phyloP scores from a whole-genome alignment of 2,329 filamentous ascomycete genomes.

The Fusarium gaditjirri region DNA sequence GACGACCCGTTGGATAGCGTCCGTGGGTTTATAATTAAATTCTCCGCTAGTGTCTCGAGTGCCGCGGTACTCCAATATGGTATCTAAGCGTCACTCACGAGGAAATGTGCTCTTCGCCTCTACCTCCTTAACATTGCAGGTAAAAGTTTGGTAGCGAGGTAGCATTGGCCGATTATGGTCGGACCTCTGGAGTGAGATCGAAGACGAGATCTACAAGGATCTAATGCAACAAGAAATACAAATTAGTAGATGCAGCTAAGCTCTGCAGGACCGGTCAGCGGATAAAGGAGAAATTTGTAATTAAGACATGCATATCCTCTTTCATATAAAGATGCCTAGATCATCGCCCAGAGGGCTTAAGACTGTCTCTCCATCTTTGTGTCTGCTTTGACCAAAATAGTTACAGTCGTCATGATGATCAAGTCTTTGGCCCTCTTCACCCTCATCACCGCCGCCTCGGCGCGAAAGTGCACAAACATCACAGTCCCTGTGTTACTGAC shows the following conservation, averaged over 20 bases:
- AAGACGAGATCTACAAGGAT: not conserved
- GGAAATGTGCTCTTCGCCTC: not conserved
- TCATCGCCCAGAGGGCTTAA: conserved; percentile 4
- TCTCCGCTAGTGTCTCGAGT: conserved; percentile 15
- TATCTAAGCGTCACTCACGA: not conserved
- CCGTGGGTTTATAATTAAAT: conserved; percentile 13
- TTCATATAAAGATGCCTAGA: conserved; percentile 28
- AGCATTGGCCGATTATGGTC: not conserved
- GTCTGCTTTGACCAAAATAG: not conserved
- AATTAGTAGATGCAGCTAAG: not conserved
- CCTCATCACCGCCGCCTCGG: conserved; percentile 45
- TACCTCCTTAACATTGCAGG: not conserved
- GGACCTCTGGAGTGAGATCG: conserved; percentile 6
- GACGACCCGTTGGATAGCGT: conserved; percentile 19
- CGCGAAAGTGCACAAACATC: conserved; percentile 58
- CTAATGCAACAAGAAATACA: not conserved
- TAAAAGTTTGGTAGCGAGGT: too few relatives aligned
- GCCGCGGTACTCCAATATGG: not conserved
- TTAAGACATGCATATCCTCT: conserved; percentile 4
- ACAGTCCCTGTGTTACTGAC: conserved; percentile 66
- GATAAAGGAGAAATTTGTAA: conserved; percentile 25
- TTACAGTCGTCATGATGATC: conserved; percentile 32
- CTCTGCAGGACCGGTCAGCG: conserved; percentile 10
- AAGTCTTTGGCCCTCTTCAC: conserved; percentile 37
- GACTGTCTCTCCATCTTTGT: not conserved